These are phyloP conservation scores for Colletotrichum chlorophyti DNA, from an alignment of 2,329 filamentous ascomycete species.

Conservation along the genomic window DNA sequence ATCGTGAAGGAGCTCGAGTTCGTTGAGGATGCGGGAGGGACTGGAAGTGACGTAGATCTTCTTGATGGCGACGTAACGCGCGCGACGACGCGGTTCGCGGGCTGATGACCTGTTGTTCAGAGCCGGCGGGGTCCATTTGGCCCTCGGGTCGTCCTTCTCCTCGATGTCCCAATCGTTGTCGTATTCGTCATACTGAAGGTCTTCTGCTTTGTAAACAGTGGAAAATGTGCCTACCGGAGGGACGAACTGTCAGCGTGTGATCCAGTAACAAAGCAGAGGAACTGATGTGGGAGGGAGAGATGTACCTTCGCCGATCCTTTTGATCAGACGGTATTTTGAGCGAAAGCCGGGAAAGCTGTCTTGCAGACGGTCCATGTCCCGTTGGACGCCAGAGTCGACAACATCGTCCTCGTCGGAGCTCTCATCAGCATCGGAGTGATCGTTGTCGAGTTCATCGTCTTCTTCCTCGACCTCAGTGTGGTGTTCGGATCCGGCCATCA, in stretches of 20 bases:
- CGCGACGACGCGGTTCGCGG: constrained; percentile 32
- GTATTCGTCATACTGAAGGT: constrained; percentile 83
- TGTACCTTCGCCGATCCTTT: constrained; percentile 93
- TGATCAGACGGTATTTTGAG: constrained; percentile 86
- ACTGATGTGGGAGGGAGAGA: constrained; percentile 25
- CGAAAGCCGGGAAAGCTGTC: constrained; percentile 84
- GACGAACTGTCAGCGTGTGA: not conserved
- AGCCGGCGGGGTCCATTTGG: constrained; percentile 75
- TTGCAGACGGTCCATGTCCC: constrained; percentile 89
- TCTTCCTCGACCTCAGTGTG: constrained; percentile 45
- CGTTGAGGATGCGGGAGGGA: constrained; percentile 91
- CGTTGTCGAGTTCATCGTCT: constrained; percentile 45
- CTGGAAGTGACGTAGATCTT: constrained; percentile 99
- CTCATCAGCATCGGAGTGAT: constrained; percentile 51
- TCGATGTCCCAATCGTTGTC: constrained; percentile 87
- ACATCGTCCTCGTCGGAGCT: constrained; percentile 65
- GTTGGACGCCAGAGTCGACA: constrained; percentile 72
- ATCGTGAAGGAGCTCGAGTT: constrained; percentile 91
- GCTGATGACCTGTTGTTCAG: constrained; percentile 52
- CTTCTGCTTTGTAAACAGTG: constrained; percentile 98
- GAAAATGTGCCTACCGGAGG: constrained; percentile 89
- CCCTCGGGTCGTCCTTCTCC: constrained; percentile 60
- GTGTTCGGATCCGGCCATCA: constrained; percentile 53
- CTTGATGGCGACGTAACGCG: constrained; percentile 93
- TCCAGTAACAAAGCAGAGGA: constrained; percentile 20